phyloP scores from a whole-genome alignment of 2,329 filamentous ascomycete genomes.

The Colletotrichum lentis region DNA sequence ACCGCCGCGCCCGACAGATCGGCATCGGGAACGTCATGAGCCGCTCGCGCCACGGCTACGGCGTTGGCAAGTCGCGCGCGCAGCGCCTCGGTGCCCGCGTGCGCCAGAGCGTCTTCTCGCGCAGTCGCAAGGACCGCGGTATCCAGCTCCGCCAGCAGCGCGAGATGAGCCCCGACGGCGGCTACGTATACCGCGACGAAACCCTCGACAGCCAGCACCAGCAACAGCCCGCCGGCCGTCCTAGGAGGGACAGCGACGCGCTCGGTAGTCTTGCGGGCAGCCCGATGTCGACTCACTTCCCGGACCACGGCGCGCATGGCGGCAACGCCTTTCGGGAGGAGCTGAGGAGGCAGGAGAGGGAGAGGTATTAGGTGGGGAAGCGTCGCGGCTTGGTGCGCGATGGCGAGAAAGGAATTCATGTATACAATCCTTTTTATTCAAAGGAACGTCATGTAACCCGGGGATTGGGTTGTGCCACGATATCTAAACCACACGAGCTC shows the following conservation, averaged over 20 bases:
- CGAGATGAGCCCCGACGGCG: slow-evolving; percentile 38
- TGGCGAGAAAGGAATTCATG: background rate
- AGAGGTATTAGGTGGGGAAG: slow-evolving; percentile 45
- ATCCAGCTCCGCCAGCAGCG: slow-evolving; percentile 52
- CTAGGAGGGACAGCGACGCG: slow-evolving; percentile 56
- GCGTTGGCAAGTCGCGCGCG: slow-evolving; percentile 50
- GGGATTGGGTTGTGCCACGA: slow-evolving; percentile 3
- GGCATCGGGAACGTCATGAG: slow-evolving; percentile 62
- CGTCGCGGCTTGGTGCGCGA: background rate
- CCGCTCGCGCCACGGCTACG: slow-evolving; percentile 56
- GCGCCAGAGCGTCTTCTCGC: slow-evolving; percentile 44
- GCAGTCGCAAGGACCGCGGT: slow-evolving; percentile 45
- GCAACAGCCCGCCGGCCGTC: slow-evolving; percentile 29
- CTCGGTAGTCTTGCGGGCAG: slow-evolving; percentile 60
- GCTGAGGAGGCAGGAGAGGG: slow-evolving; percentile 56
- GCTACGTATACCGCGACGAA: slow-evolving; percentile 49
- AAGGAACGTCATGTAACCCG: slow-evolving; percentile 5
- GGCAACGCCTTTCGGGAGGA: slow-evolving; percentile 61
- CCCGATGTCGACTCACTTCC: slow-evolving; percentile 54
- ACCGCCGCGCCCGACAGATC: slow-evolving; percentile 60
- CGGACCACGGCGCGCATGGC: slow-evolving; percentile 49
- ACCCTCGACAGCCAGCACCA: slow-evolving; percentile 40
- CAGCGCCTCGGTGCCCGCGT: slow-evolving; percentile 46
- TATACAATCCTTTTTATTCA: background rate
- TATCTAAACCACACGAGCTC: slow-evolving; percentile 4